These are phyloP conservation scores for Xylaria grammica DNA, from an alignment of 495 filamentous ascomycete genomes.

Conservation along the genomic window DNA sequence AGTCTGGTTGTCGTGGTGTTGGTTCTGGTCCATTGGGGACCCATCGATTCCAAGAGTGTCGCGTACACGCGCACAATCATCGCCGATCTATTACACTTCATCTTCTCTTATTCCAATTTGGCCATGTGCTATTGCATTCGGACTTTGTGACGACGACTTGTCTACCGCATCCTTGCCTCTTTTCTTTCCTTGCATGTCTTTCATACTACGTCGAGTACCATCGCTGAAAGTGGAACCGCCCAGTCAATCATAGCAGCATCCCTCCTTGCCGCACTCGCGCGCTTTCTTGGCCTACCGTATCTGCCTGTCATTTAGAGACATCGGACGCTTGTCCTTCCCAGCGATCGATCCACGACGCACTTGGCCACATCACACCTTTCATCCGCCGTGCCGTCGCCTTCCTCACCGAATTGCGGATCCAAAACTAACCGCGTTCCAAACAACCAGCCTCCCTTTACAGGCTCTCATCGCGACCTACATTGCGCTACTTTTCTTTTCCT, in stretches of 20 bases:
- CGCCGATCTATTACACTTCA: not conserved
- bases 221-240: conserved; percentile 17
- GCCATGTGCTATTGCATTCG: conserved; percentile 18
- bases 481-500: not conserved
- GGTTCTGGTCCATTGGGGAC: not conserved
- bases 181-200: conserved; percentile 23
- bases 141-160: conserved; percentile 21
- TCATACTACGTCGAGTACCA: conserved; percentile 14
- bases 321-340: not conserved
- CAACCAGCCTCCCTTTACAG: not conserved
- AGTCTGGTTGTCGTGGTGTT: conserved; percentile 4
- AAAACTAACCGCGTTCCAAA: conserved; percentile 10
- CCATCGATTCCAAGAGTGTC: not conserved
- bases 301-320: not conserved
- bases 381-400: conserved; percentile 4
- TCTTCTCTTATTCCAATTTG: not conserved
- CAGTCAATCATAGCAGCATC: conserved; percentile 18
- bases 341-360: not conserved
- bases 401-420: not conserved
- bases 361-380: conserved; percentile 3
- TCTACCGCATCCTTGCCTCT: conserved; percentile 9
- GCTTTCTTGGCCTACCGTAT: not conserved
- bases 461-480: not conserved
- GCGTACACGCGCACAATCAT: conserved; percentile 12
- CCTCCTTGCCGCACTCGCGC: conserved; percentile 3